Percentiles rank a stretch among this genome's conserved stretches.
Conservation (phyloP, 345 rosid species). For the Populus nigra region DNA sequence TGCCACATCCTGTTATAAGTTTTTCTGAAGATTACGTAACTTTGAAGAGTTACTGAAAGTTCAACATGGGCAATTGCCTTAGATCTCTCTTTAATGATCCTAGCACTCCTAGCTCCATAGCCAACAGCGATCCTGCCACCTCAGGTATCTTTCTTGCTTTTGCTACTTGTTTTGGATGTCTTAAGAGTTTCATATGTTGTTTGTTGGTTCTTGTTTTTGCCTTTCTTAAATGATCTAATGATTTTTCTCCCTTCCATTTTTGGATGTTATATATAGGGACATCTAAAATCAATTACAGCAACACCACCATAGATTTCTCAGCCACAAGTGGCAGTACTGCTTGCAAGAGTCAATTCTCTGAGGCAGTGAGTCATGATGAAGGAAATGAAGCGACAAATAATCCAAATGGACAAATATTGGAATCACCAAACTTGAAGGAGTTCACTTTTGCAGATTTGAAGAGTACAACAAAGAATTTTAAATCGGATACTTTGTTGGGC, state of each 20-base stretch:
- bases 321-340: constrained; percentile 36
- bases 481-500: constrained; percentile 60
- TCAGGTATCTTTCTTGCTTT: constrained; percentile 27
- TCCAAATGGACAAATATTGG: constrained; percentile 34
- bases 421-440: constrained; percentile 42
- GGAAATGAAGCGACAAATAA: constrained; percentile 15
- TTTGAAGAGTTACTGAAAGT: neutral
- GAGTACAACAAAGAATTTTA: constrained; percentile 61
- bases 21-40: neutral
- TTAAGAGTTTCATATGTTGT: neutral
- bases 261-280: constrained; percentile 21
- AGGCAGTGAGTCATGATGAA: constrained; percentile 35
- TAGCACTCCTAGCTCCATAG: neutral
- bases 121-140: constrained; percentile 2
- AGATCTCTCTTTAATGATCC: constrained; percentile 19
- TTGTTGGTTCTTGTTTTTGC: neutral
- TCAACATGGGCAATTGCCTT: constrained; percentile 46
- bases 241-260: neutral
- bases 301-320: constrained; percentile 32
- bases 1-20: neutral
- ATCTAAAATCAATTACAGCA: constrained; percentile 19
- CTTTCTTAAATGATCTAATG: neutral
- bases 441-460: constrained; percentile 60
- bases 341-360: constrained; percentile 41
- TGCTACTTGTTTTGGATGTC: neutral